Evolutionary conservation across 352 stramenopile species (phyloP).

Genomic region (Pythium brachiatum): DNA sequence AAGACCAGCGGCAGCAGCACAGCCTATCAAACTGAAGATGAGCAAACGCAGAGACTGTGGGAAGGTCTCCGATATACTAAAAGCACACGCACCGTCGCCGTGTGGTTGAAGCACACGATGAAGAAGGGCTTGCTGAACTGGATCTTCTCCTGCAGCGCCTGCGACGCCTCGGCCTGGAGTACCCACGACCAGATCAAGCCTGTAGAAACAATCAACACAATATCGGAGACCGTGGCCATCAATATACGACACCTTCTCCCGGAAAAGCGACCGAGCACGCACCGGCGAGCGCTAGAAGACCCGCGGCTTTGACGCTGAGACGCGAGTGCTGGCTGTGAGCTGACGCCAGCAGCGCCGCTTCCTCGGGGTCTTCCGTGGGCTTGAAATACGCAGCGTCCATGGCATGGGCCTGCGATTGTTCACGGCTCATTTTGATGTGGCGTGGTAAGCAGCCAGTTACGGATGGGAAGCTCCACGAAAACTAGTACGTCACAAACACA

Average conservation of each 20-base stretch:
- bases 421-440: neutral
- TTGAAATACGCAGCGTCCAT: neutral
- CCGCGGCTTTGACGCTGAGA: constrained; percentile 9
- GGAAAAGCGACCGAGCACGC: neutral
- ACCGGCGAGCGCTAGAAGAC: constrained; percentile 9
- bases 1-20: constrained; percentile 40
- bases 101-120: constrained; percentile 57
- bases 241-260: neutral
- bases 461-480: neutral
- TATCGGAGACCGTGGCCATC: neutral
- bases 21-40: constrained; percentile 15
- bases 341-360: constrained; percentile 4
- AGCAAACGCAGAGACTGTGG: neutral
- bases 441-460: too few relatives aligned
- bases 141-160: constrained; percentile 23
- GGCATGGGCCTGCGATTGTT: neutral
- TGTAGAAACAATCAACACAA: neutral
- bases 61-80: neutral
- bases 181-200: constrained; percentile 29
- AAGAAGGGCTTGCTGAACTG: constrained; percentile 53
- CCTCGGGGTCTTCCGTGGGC: neutral
- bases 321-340: neutral
- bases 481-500: neutral
- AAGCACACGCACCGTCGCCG: constrained; percentile 19
- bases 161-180: constrained; percentile 25